Conservation (phyloP, 148 eudicot genomes). For the Silene latifolia region DNA sequence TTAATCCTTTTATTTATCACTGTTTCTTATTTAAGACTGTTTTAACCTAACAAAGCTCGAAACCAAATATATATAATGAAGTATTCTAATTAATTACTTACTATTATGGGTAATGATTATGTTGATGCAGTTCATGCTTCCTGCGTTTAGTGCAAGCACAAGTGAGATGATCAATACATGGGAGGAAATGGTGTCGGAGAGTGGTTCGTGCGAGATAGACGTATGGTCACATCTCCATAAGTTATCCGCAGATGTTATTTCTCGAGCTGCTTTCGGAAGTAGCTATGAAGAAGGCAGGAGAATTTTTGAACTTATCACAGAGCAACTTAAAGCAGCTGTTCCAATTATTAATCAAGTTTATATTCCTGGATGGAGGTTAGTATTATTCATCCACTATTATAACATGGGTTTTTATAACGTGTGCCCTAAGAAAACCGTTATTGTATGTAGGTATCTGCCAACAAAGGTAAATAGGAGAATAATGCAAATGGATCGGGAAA, state of each 20-base stretch:
- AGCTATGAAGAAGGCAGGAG: slow-evolving; percentile 33
- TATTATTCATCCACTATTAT: not conserved
- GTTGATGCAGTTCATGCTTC: slow-evolving; percentile 26
- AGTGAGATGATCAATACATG: slow-evolving; percentile 26
- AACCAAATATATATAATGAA: too few relatives aligned
- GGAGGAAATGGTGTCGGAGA: slow-evolving; percentile 22
- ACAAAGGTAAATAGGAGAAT: slow-evolving; percentile 25
- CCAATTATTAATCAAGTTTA: slow-evolving; percentile 16
- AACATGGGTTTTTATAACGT: too few relatives aligned
- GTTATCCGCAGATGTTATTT: slow-evolving; percentile 33
- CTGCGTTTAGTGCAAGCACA: slow-evolving; percentile 25
- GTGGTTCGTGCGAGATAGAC: slow-evolving; percentile 33
- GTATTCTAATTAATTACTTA: too few relatives aligned
- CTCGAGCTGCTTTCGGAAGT: slow-evolving; percentile 39
- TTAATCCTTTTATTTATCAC: not conserved
- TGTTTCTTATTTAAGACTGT: too few relatives aligned
- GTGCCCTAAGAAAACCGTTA: not conserved
- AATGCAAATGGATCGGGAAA: slow-evolving; percentile 2
- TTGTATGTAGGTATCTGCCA: slow-evolving; percentile 24
- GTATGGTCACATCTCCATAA: slow-evolving; percentile 29
- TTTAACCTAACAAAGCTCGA: too few relatives aligned
- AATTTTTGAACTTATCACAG: slow-evolving; percentile 28
- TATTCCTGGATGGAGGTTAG: slow-evolving; percentile 38
- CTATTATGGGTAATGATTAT: too few relatives aligned
- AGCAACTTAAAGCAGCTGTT: slow-evolving; percentile 21